Conservation (phyloP, 139 green algal species). For the Pleodorina starrii region DNA sequence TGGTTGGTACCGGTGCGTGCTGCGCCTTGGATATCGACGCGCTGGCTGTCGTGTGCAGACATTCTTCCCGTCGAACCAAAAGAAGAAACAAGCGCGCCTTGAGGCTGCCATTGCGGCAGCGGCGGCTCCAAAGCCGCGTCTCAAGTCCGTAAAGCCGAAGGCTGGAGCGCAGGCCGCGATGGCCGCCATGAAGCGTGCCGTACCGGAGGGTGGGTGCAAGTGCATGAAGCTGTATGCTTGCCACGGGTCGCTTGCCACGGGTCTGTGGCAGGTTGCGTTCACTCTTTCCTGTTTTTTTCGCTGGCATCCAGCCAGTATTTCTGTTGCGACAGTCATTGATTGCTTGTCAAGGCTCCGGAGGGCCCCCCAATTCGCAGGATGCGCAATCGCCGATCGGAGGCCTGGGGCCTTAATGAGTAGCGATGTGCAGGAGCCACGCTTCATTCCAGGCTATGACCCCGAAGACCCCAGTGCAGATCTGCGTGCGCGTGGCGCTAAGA, state of each 20-base stretch:
- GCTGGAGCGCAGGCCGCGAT: background rate
- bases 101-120: background rate
- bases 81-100: conserved; percentile 17
- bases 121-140: background rate
- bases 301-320: background rate
- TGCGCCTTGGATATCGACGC: background rate
- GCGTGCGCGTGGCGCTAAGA: background rate
- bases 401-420: background rate
- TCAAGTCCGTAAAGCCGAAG: background rate
- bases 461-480: background rate
- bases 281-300: background rate
- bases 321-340: no score
- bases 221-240: background rate
- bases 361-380: no score
- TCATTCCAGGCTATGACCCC: background rate
- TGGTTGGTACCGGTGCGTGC: no score
- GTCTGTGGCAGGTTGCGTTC: background rate
- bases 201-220: background rate
- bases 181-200: conserved; percentile 6
- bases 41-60: background rate
- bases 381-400: no score
- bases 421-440: background rate
- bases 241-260: background rate
- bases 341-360: no score
- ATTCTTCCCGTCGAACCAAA: conserved; percentile 24